Evolutionary conservation across 148 eudicot genomes (phyloP).

Genomic region (Selenicereus undatus): DNA sequence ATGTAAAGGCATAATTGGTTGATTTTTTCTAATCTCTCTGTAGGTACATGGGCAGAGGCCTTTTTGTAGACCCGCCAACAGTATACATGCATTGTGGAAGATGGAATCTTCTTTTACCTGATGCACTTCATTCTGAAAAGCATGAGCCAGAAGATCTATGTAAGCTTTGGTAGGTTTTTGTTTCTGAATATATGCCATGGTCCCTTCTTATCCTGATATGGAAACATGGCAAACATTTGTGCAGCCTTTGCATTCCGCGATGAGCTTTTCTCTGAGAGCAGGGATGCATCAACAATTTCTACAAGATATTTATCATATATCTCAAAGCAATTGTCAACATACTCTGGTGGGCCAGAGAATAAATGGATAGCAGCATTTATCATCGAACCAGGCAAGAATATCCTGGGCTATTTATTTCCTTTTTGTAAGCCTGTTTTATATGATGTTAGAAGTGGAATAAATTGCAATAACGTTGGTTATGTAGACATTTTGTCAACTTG

Average conservation of each 20-base stretch:
- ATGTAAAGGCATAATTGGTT: background rate
- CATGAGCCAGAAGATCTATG: slow-evolving; percentile 38
- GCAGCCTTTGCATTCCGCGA: slow-evolving; percentile 64
- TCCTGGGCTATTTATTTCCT: background rate
- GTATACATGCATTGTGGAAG: slow-evolving; percentile 53
- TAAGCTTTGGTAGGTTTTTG: slow-evolving; percentile 35
- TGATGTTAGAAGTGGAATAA: background rate
- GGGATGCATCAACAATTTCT: slow-evolving; percentile 62
- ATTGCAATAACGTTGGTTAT: background rate
- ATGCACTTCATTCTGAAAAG: slow-evolving; percentile 37
- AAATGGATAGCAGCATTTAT: slow-evolving; percentile 72
- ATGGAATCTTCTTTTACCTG: slow-evolving; percentile 72
- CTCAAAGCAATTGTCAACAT: slow-evolving; percentile 44
- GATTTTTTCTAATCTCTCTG: background rate
- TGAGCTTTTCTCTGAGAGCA: slow-evolving; percentile 56
- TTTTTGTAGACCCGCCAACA: slow-evolving; percentile 82
- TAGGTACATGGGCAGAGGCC: slow-evolving; percentile 94
- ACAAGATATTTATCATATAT: slow-evolving; percentile 46
- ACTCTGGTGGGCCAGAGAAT: slow-evolving; percentile 32
- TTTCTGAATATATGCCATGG: background rate
- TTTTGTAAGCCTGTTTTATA: background rate
- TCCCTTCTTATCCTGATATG: slow-evolving; percentile 1
- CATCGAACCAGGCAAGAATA: slow-evolving; percentile 84
- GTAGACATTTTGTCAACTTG: background rate
- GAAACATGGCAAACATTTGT: slow-evolving; percentile 14